These are phyloP conservation scores for Secale cereale DNA, from an alignment of 176 grass and related monocot genomes.

Conservation along the genomic window DNA sequence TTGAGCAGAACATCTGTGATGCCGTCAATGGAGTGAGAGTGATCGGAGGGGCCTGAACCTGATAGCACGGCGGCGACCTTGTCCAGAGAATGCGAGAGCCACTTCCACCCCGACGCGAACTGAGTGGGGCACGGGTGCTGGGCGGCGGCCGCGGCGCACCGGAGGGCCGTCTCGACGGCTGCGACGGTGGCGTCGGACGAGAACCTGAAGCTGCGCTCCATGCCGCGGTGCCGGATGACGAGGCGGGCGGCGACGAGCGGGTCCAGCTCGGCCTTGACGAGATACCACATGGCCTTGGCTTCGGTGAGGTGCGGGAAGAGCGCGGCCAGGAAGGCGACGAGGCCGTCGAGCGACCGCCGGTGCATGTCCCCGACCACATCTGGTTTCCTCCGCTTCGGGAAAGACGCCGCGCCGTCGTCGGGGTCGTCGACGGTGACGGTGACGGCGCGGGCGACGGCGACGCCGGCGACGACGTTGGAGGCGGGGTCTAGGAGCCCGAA, in stretches of 20 bases:
- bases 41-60: too few relatives aligned
- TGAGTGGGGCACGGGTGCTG: background rate
- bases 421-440: too few relatives aligned
- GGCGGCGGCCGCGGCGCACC: background rate
- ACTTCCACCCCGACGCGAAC: too few relatives aligned
- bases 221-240: background rate
- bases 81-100: background rate
- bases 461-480: background rate
- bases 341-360: background rate
- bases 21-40: too few relatives aligned
- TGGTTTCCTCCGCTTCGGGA: too few relatives aligned
- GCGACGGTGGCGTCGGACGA: background rate
- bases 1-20: background rate
- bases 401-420: too few relatives aligned
- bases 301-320: slow-evolving; percentile 18
- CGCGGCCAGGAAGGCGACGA: slow-evolving; percentile 8
- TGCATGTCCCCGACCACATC: background rate
- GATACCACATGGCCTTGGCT: background rate
- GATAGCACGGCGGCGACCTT: background rate
- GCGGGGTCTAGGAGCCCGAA: background rate
- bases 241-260: background rate
- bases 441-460: background rate
- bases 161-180: background rate
- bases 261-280: background rate
- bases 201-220: background rate